Base-by-base conservation (phyloP, 495 filamentous ascomycete species). In the Penicillium alfredii region DNA sequence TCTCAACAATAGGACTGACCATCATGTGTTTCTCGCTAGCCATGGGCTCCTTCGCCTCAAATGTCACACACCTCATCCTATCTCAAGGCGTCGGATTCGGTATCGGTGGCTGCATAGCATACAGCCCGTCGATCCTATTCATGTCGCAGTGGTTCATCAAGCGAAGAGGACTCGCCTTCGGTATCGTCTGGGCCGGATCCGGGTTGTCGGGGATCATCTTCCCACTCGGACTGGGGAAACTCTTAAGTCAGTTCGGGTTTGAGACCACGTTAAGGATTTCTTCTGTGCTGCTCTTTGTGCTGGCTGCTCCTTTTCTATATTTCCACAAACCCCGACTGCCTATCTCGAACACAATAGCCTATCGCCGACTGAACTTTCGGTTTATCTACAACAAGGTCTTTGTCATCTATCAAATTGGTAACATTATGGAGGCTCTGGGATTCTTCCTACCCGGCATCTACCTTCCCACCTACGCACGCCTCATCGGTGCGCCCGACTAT, bases 401-500 rank as follows among this genome's bases (percentile, higher is more conserved):
- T 45, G 47, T 65, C 42, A 35, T 71, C 17, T 69, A 76, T 17
- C 69, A 76, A 41, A 20, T 64, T 0, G 68, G 68, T 26, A 77
- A 77, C 48, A 53, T 74, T 15, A 35, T 76, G 18, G 65, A 82
- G 46, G 66, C 63, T 1, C 47, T 75, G 1, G 79, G 80, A 6
- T 84, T 69, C 43, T 81, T 82, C 53, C 45, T 82, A 3, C 79
- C 80, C 0, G 55, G 57, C 0, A 67, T 80, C 21, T 84, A 79
- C 50, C 65, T 84, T 0, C 76, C 76, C 8, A 62, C 67, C 2
- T 81, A 73, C 42, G 76, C 74, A 0, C 53, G 61, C 8, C 33
- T 53, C n/a, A 58, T 78, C 4, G 55, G 60, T 8, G 56, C 62
- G 4, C 52, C 59, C 1, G 12, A 44, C 6, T 45, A 64, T 10